Evolutionary conservation across 306 rosid genomes (phyloP).

Genomic region (Acacia acuminata): DNA sequence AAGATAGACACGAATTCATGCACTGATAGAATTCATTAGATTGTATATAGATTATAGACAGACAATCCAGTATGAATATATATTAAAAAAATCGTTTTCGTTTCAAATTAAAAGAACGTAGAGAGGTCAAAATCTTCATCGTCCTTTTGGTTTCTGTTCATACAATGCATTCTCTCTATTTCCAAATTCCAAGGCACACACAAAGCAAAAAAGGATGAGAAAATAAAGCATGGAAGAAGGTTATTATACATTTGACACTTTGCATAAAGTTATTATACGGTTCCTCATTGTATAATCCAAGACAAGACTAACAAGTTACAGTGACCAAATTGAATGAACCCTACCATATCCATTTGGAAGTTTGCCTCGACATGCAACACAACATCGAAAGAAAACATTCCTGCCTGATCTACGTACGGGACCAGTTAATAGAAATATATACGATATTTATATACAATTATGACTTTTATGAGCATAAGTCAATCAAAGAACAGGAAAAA

Average conservation of each 20-base stretch:
- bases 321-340: slow-evolving; percentile 27
- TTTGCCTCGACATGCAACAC: slow-evolving; percentile 28
- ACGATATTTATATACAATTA: not conserved
- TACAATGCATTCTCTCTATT: not conserved
- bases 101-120: not conserved
- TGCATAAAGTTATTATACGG: not conserved
- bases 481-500: slow-evolving; percentile 15
- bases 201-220: not conserved
- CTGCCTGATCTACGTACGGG: not conserved
- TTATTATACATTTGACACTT: not conserved
- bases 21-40: slow-evolving; percentile 6
- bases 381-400: not conserved
- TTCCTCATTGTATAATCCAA: not conserved
- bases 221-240: not conserved
- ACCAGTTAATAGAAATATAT: not conserved
- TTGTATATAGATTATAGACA: not conserved
- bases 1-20: not conserved
- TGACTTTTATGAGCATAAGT: not conserved
- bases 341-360: slow-evolving; percentile 9
- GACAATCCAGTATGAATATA: not conserved
- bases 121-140: not conserved
- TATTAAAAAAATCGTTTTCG: not conserved
- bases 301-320: not conserved
- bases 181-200: not conserved
- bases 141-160: not conserved